Conservation (phyloP, 169 alveolate genomes). For the Toxoplasma gondii region DNA sequence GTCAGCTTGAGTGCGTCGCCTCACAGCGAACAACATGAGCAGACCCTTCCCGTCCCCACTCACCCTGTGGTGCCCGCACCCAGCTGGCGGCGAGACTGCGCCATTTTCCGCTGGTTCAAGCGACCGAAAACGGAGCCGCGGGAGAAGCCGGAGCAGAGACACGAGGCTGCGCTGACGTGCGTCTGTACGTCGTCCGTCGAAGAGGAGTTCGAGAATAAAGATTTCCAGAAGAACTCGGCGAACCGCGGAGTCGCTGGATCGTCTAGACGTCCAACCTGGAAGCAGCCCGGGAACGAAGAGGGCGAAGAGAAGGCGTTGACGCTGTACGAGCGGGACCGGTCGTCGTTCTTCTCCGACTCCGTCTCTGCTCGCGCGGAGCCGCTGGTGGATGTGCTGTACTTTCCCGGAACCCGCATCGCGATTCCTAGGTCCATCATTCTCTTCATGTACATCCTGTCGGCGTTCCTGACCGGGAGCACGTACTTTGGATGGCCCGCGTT, state of each 20-base stretch:
- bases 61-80: not conserved
- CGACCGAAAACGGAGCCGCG: no score
- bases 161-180: no score
- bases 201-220: no score
- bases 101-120: no score
- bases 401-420: slow-evolving; percentile 41
- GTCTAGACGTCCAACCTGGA: no score
- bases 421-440: slow-evolving; percentile 39
- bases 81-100: no score
- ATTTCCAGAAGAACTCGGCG: no score
- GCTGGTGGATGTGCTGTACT: not conserved
- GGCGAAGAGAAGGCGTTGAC: not conserved
- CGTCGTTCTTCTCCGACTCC: not conserved
- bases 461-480: slow-evolving; percentile 57
- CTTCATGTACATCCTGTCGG: slow-evolving; percentile 19
- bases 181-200: no score
- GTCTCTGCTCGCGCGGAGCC: not conserved
- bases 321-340: not conserved
- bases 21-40: not conserved
- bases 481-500: slow-evolving; percentile 68
- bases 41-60: not conserved
- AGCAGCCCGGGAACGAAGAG: no score
- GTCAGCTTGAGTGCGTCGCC: not conserved
- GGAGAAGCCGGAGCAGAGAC: no score
- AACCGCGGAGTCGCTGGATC: no score